Base-by-base conservation (phyloP, 73 alveolate species). In the Paramecium tetraurelia region DNA sequence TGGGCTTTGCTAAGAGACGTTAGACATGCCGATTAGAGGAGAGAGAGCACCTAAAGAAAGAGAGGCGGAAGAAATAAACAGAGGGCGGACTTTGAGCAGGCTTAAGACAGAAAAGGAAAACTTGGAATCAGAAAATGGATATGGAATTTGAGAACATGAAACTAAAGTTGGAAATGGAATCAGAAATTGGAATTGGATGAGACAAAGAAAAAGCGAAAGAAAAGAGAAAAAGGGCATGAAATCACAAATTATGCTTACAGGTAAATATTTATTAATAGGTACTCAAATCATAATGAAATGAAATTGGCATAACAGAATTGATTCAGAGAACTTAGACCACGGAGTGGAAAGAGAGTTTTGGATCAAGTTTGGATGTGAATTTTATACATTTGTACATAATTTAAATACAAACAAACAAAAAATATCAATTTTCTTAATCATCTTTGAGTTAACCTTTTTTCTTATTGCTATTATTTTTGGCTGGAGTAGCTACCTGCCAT, bases 401-500 rank as follows among this genome's bases (percentile, higher is more conserved):
- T 63, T 63, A 27, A 27, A 27, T 63, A 63, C 41, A 27, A 63
- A 63, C 84, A 63, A 63, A 27, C 9, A 63, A 31, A 59, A 59
- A 31, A 12, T 27, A 31, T 63, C 84, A 63, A 11, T 11, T 63
- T 31, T 63, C 84, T 24, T 27, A 24, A 33, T 27, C 46, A 31
- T 63, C 84, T 63, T 63, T 63, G 8, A 63, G 27, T 27, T 27
- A 63, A 27, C 44, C 44, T 20, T 72, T 72, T 20, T 72, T 72
- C 31, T 72, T 72, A 36, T 72, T 72, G 7, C 59, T 35, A 72
- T 72, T 72, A 72, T 72, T 72, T 43, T 72, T 72, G 16, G 86
- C 85, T 22, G 95, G 95, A 31, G 83, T 59, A 14, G 87, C 94
- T 12, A 86, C 94, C 86, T 88, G 80, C 99, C 99, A 98, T 24